These are phyloP conservation scores for Spatholobus suberectus DNA, from an alignment of 306 rosid species.

Conservation along the genomic window DNA sequence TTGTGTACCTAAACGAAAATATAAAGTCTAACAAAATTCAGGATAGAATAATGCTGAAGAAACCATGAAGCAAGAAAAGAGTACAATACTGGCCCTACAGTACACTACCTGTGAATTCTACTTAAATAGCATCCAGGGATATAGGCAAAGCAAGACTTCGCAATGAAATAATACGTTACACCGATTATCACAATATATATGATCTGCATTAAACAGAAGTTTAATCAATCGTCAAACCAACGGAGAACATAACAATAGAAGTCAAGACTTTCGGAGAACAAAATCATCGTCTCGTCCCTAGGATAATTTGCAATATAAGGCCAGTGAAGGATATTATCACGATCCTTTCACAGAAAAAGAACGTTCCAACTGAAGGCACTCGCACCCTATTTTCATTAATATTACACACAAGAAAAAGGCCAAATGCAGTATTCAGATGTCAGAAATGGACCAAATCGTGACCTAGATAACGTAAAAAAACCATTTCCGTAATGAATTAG, in stretches of 20 bases:
- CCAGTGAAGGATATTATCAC: neutral
- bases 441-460: neutral
- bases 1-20: constrained; percentile 70
- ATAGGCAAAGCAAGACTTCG: constrained; percentile 64
- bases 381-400: neutral
- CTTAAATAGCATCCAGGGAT: constrained; percentile 90
- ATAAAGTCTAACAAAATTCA: constrained; percentile 43
- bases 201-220: constrained; percentile 54
- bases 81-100: neutral
- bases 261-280: neutral
- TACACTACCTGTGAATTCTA: constrained; percentile 75
- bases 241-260: neutral
- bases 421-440: neutral
- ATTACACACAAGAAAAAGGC: neutral
- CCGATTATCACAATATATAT: constrained; percentile 73
- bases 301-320: neutral
- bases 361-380: neutral
- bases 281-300: neutral
- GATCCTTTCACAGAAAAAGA: neutral
- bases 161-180: constrained; percentile 64
- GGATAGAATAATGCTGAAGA: constrained; percentile 36
- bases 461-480: neutral
- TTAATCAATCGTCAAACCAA: constrained; percentile 8
- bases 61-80: neutral
- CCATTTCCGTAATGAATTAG: neutral